A percentile compares a stretch with the other conserved stretches of the same genome.
Evolutionary conservation across 768 basidiomycete genomes (phyloP).

Genomic region (Auricularia sp.): DNA sequence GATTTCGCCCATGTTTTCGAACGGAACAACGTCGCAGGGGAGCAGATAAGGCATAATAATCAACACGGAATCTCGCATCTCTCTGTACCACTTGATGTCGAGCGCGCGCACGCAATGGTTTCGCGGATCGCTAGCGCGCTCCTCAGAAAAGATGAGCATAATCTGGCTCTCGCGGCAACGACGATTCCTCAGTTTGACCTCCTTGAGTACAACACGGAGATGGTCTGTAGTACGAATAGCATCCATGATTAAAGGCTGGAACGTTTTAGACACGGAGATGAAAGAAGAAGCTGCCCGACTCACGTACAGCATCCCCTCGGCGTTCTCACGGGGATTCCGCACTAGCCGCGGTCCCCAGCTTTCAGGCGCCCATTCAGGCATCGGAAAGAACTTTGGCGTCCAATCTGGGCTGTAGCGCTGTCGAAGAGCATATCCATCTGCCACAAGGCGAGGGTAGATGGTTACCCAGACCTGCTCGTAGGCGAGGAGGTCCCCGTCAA

Average conservation of each 20-base stretch:
- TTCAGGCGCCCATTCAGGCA: not conserved
- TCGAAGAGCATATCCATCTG: not conserved
- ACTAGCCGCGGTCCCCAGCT: not conserved
- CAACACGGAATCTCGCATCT: not conserved
- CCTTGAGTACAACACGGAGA: not conserved
- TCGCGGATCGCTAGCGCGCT: slow-evolving; percentile 12
- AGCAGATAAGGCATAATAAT: slow-evolving; percentile 32
- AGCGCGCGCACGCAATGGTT: slow-evolving; percentile 25
- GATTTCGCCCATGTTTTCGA: slow-evolving; percentile 23
- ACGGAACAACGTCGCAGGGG: slow-evolving; percentile 27
- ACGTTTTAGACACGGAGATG: not conserved
- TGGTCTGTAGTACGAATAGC: not conserved
- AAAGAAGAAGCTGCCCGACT: not conserved
- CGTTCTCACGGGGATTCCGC: not conserved
- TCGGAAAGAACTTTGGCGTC: not conserved
- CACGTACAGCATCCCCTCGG: not conserved
- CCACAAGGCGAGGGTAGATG: not conserved
- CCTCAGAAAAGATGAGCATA: not conserved
- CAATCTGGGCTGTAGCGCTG: not conserved
- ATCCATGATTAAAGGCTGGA: not conserved
- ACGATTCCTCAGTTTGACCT: not conserved
- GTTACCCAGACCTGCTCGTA: not conserved
- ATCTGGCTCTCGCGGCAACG: not conserved
- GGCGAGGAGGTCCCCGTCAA: not conserved
- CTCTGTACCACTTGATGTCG: slow-evolving; percentile 9